These are phyloP conservation scores for Aquilaria yunnanensis DNA, from an alignment of 345 rosid species.

Conservation along the genomic window DNA sequence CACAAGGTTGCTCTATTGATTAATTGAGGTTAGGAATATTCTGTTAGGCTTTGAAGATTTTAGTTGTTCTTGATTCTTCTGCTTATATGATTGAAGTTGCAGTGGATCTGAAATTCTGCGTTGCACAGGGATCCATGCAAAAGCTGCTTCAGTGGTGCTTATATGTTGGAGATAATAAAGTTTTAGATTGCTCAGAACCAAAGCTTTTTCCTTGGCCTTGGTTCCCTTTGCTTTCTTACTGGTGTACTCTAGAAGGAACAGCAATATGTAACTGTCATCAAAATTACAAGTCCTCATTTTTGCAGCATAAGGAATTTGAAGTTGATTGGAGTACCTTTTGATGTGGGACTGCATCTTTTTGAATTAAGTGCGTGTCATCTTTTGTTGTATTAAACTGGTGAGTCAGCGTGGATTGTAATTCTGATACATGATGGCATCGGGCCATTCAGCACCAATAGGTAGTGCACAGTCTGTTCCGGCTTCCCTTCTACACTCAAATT, in stretches of 20 bases:
- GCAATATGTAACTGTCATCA: constrained; percentile 25
- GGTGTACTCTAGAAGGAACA: constrained; percentile 30
- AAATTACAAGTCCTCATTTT: constrained; percentile 17
- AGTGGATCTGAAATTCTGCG: constrained; percentile 28
- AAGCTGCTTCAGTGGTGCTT: constrained; percentile 21
- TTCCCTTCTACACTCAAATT: constrained; percentile 63
- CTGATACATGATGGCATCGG: constrained; percentile 75
- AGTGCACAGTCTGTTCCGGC: constrained; percentile 66
- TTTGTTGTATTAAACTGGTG: not conserved
- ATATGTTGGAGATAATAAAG: constrained; percentile 16
- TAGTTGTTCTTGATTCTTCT: constrained; percentile 5
- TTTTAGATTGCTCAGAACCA: constrained; percentile 40
- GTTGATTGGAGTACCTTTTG: constrained; percentile 16
- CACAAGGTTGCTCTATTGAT: constrained; percentile 7
- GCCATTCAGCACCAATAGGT: constrained; percentile 72
- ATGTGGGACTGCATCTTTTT: constrained; percentile 13
- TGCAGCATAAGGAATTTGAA: constrained; percentile 34
- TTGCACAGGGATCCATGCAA: constrained; percentile 34
- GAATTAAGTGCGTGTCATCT: not conserved
- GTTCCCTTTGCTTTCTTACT: constrained; percentile 23
- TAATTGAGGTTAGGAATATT: constrained; percentile 1
- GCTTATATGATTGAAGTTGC: constrained; percentile 7
- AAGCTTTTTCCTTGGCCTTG: constrained; percentile 24
- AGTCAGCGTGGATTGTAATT: constrained; percentile 22
- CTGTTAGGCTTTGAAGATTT: constrained; percentile 1